Percentiles rank a stretch among this genome's conserved stretches.
Conservation (phyloP, 352 stramenopile species). For the Phytopythium litorale region DNA sequence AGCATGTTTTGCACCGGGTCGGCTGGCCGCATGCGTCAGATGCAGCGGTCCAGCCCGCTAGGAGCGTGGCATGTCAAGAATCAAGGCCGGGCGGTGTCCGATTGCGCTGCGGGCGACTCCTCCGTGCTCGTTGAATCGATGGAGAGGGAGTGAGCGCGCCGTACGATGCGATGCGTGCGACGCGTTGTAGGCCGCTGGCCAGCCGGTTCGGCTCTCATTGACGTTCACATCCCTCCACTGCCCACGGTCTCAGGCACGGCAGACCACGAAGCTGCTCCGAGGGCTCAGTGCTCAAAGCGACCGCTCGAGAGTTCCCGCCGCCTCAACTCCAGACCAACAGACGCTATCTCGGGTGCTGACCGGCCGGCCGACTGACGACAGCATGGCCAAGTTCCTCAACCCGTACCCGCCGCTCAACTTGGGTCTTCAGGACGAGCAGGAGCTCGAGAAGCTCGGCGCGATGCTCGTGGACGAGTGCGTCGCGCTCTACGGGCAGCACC, state of each 20-base stretch:
- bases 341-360: neutral
- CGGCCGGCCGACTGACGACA: neutral
- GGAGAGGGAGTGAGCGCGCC: neutral
- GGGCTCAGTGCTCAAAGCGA: neutral
- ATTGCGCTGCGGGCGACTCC: neutral
- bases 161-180: neutral
- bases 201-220: neutral
- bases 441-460: slow-evolving; percentile 5
- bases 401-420: slow-evolving; percentile 10
- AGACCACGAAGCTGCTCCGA: too few relatives aligned
- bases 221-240: neutral
- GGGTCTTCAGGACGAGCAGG: slow-evolving; percentile 4
- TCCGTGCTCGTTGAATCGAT: neutral
- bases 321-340: neutral
- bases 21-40: neutral
- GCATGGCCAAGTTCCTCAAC: slow-evolving; percentile 14
- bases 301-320: neutral
- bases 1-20: neutral
- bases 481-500: slow-evolving; percentile 8
- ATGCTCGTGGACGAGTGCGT: slow-evolving; percentile 10
- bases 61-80: slow-evolving; percentile 1
- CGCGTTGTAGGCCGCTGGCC: neutral
- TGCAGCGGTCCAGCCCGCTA: neutral
- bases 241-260: neutral
- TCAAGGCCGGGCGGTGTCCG: neutral